These are phyloP conservation scores for Cryptosporidium sp. DNA, from an alignment of 169 alveolate genomes.

Conservation along the genomic window DNA sequence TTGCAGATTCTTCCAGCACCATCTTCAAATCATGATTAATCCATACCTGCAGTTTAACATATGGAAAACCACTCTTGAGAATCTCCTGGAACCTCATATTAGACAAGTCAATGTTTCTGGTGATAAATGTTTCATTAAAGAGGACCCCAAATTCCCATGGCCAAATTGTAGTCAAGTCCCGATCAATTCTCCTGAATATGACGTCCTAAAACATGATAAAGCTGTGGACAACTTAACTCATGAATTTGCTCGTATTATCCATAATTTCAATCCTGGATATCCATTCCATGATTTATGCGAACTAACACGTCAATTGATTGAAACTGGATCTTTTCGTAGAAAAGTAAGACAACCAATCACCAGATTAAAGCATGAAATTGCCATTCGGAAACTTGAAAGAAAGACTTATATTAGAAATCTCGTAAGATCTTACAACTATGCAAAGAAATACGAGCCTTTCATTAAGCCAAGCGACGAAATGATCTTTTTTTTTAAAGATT, in stretches of 20 bases:
- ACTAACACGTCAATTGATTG: slow-evolving; percentile 18
- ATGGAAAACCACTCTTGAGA: slow-evolving; percentile 38
- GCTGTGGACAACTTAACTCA: slow-evolving; percentile 55
- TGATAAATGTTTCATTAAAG: slow-evolving; percentile 43
- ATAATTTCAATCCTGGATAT: slow-evolving; percentile 54
- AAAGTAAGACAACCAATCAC: slow-evolving; percentile 29
- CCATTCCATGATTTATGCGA: slow-evolving; percentile 64
- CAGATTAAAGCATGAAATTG: slow-evolving; percentile 1
- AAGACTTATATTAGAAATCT: slow-evolving; percentile 20
- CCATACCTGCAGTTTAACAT: slow-evolving; percentile 46
- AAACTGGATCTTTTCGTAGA: slow-evolving; percentile 27
- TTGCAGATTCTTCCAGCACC: slow-evolving; percentile 68
- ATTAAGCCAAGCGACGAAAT: slow-evolving; percentile 37
- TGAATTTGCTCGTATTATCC: slow-evolving; percentile 56
- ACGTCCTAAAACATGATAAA: slow-evolving; percentile 27
- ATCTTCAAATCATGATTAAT: slow-evolving; percentile 44
- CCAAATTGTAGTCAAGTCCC: slow-evolving; percentile 39
- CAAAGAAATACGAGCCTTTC: slow-evolving; percentile 40
- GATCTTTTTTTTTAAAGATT: slow-evolving; percentile 39
- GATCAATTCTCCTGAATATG: slow-evolving; percentile 23
- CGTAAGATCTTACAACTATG: not conserved
- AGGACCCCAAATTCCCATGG: slow-evolving; percentile 75
- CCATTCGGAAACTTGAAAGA: slow-evolving; percentile 27
- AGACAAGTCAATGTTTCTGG: slow-evolving; percentile 35
- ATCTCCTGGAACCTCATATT: slow-evolving; percentile 37